Percentiles rank a stretch among this genome's conserved stretches.
These are phyloP conservation scores for Eimeria necatrix DNA, from an alignment of 169 alveolate genomes.

Conservation along the genomic window DNA sequence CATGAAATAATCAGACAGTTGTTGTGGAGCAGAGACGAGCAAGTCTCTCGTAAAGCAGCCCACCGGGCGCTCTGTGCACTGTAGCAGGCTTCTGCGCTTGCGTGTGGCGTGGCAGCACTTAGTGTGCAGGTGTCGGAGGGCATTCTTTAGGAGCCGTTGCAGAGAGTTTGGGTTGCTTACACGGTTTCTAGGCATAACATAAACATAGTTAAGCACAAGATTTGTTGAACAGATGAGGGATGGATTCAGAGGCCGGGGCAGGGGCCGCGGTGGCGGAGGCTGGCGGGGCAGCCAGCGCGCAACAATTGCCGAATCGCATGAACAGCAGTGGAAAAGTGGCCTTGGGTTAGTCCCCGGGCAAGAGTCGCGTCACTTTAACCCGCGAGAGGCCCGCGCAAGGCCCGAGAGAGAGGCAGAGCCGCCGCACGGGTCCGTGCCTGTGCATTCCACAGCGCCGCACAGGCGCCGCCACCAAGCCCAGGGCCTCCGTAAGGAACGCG, in stretches of 20 bases:
- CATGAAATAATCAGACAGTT: conserved; percentile 20
- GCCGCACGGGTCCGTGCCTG: conserved; percentile 46
- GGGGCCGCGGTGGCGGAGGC: conserved; percentile 75
- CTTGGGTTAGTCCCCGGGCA: conserved; percentile 72
- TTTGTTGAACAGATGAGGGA: conserved; percentile 67
- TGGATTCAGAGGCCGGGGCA: conserved; percentile 72
- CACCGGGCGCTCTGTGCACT: conserved; percentile 73
- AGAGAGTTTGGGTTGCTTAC: conserved; percentile 61
- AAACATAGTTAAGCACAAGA: conserved; percentile 43
- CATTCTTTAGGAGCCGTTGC: conserved; percentile 51
- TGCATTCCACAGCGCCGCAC: conserved; percentile 26
- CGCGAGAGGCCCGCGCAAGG: conserved; percentile 66
- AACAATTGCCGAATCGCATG: conserved; percentile 29
- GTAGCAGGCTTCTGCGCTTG: conserved; percentile 63
- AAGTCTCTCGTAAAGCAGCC: conserved; percentile 47
- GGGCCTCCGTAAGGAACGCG: conserved; percentile 68
- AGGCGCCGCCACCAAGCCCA: conserved; percentile 67
- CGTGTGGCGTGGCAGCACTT: conserved; percentile 66
- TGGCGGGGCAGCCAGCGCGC: conserved; percentile 73
- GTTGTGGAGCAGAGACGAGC: conserved; percentile 57
- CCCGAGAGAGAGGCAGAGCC: conserved; percentile 73
- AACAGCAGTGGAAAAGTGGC: conserved; percentile 74
- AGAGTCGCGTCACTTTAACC: conserved; percentile 65
- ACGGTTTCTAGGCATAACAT: conserved; percentile 58
- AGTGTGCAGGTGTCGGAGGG: conserved; percentile 71